Conservation (phyloP, 2,329 filamentous ascomycete genomes). For the Diaporthe ampelina region DNA sequence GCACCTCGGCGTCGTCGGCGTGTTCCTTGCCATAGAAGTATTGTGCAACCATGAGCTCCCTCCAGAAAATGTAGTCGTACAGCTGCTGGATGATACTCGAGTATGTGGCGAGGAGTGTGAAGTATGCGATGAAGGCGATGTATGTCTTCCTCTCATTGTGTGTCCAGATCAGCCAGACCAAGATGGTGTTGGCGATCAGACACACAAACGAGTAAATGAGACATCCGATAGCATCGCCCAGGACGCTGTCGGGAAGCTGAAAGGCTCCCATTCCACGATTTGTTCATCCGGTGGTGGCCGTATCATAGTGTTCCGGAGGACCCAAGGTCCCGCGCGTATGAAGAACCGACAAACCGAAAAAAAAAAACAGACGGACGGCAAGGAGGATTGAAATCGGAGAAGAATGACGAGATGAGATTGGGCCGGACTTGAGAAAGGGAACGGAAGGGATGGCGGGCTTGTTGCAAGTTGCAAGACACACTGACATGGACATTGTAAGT, state of each 20-base stretch:
- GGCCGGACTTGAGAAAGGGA: background rate
- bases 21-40: slow-evolving; percentile 36
- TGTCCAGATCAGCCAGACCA: slow-evolving; percentile 39
- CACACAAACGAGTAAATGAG: slow-evolving; percentile 35
- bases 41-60: slow-evolving; percentile 35
- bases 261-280: slow-evolving; percentile 41
- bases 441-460: slow-evolving; percentile 8
- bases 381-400: background rate
- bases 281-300: slow-evolving; percentile 29
- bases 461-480: background rate
- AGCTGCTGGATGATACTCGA: slow-evolving; percentile 37
- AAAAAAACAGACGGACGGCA: background rate
- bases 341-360: background rate
- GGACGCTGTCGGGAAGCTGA: slow-evolving; percentile 41
- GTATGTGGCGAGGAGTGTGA: slow-evolving; percentile 36
- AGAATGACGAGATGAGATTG: slow-evolving; percentile 2
- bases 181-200: slow-evolving; percentile 30
- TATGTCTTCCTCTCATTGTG: slow-evolving; percentile 39
- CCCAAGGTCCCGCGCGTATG: slow-evolving; percentile 17
- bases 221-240: slow-evolving; percentile 38
- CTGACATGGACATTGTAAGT: background rate
- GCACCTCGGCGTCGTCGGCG: slow-evolving; percentile 34
- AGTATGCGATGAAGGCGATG: slow-evolving; percentile 40
- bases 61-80: slow-evolving; percentile 38
- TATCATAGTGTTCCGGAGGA: slow-evolving; percentile 29